Evolutionary conservation across 208 protist genomes (phyloP).

Genomic region (Dictyostelium gargantuum): DNA sequence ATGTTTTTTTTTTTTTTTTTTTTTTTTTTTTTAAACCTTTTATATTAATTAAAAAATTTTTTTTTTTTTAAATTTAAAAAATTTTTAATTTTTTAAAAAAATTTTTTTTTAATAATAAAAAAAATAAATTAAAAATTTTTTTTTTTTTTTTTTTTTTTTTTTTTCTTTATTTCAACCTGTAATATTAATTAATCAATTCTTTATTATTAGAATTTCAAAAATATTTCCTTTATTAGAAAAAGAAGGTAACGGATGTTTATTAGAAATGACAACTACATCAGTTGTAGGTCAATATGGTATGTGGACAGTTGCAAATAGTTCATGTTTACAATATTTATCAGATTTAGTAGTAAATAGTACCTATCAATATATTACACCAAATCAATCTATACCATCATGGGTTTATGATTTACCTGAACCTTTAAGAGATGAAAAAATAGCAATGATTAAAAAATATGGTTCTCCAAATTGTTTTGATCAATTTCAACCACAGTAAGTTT

Average conservation of each 20-base stretch:
- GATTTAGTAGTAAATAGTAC: constrained; percentile 56
- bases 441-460: constrained; percentile 56
- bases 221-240: neutral
- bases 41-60: no score
- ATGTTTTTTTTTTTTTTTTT: neutral
- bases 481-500: constrained; percentile 62
- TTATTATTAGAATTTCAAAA: neutral
- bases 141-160: no score
- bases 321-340: constrained; percentile 51
- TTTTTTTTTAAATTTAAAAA: no score
- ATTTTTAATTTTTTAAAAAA: no score
- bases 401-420: constrained; percentile 50
- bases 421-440: constrained; percentile 49
- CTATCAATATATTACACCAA: constrained; percentile 46
- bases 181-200: no score
- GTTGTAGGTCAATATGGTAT: constrained; percentile 25
- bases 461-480: constrained; percentile 51
- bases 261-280: neutral
- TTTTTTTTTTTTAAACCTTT: no score
- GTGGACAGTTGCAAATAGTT: neutral
- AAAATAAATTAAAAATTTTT: neutral
- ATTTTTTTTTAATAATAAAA: neutral
- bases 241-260: neutral
- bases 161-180: no score
- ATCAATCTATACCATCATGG: constrained; percentile 37